Base-by-base conservation (phyloP, 2,329 filamentous ascomycete genomes). In the Botrytis cinerea region DNA sequence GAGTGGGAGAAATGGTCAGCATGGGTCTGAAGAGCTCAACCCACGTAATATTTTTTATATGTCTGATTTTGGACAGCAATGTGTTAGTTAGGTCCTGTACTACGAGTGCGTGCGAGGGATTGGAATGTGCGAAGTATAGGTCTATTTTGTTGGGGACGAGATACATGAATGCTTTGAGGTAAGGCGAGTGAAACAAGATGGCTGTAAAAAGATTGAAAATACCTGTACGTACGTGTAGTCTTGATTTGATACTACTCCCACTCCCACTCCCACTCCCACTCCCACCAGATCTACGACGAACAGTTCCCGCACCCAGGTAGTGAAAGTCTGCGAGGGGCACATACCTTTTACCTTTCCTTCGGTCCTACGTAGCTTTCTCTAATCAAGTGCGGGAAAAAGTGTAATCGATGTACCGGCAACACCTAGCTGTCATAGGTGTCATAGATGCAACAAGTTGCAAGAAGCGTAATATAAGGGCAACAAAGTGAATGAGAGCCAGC, bases 1-100 rank as follows among this genome's bases (percentile, higher is more conserved):
- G 40, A 57, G 48, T 57, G 66, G 48, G 46, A 68, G 64, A 28
- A 68, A 54, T 67, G 64, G 64, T 68, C 64, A 68, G 46, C 64
- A 57, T 54, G 64, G 43, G 46, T 35, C 38, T 25, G 0, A 5
- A 67, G n/a, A 38, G 45, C 45, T 51, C 4, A 4, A 48, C 22
- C 22, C 10, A 32, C 12, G 25, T 32, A 5, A 48, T 6, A 32
- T 20, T 67, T 54, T 46, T 51, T 40, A 45, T 63, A 63, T 7
- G 18, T 57, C 28, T 28, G n/a, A n/a, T n/a, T 54, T n/a, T n/a
- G 48, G 48, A 54, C 16, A 16, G 48, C 25, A n/a, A 0, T 7
- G 0, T 51, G 14, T n/a, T 14, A n/a, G 14, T n/a, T 14, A n/a
- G 25, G 0, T n/a, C 48, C 25, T n/a, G 25, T 51, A 6, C 48